phyloP scores from a whole-genome alignment of 805 yeast genomes.

The Yarrowia keelungensis region DNA sequence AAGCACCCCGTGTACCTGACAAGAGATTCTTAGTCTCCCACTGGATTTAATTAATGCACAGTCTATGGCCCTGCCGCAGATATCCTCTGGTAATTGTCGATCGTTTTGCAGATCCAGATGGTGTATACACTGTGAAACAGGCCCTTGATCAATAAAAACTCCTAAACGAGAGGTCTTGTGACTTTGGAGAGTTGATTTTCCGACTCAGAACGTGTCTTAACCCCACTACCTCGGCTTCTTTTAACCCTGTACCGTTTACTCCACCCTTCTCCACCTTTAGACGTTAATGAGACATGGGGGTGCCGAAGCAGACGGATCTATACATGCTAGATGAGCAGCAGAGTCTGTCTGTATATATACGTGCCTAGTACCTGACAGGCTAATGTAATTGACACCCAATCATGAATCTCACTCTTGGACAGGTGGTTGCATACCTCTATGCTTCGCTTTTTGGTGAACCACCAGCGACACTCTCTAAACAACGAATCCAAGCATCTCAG shows the following conservation, averaged over 20 bases:
- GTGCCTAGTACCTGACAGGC: background rate
- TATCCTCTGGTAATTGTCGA: background rate
- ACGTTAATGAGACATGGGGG: background rate
- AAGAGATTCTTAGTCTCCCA: background rate
- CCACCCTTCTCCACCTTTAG: background rate
- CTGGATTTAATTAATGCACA: background rate
- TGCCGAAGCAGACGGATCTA: background rate
- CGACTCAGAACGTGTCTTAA: background rate
- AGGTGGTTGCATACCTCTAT: constrained; percentile 2
- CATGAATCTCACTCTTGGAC: constrained; percentile 18
- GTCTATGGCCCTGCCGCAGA: background rate
- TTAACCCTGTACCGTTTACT: background rate
- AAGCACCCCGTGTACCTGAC: background rate
- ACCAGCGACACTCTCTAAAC: background rate
- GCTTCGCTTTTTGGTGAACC: constrained; percentile 5
- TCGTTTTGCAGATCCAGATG: background rate
- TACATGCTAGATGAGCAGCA: background rate
- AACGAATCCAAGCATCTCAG: background rate
- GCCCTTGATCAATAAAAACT: background rate
- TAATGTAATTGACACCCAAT: background rate
- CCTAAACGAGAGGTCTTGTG: background rate
- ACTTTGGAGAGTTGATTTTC: background rate
- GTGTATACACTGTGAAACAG: background rate
- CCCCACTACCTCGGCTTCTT: background rate
- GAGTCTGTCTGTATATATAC: background rate